Conservation (phyloP, 1,139 yeast genomes). For the Protomyces arabidopsidicola region DNA sequence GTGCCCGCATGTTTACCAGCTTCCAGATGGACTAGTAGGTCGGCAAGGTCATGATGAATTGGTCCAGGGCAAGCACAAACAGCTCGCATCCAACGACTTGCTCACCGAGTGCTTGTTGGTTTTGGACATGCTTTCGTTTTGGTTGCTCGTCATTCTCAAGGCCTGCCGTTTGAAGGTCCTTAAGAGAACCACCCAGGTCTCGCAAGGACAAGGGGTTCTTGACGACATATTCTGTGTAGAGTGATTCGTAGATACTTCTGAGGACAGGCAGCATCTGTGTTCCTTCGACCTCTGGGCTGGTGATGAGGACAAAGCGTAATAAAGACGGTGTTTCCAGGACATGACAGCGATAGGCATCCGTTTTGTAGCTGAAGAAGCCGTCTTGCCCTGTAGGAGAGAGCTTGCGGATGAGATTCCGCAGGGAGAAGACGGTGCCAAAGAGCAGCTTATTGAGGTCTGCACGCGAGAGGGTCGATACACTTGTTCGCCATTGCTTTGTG, state of each 20-base stretch:
- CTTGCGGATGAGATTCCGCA: slow-evolving; percentile 68
- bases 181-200: not conserved
- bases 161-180: not conserved
- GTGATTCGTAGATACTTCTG: slow-evolving; percentile 61
- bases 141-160: not conserved
- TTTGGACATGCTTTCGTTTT: not conserved
- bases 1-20: slow-evolving; percentile 25
- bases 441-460: slow-evolving; percentile 51
- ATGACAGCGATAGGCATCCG: slow-evolving; percentile 73
- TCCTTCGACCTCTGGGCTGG: slow-evolving; percentile 53
- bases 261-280: slow-evolving; percentile 43
- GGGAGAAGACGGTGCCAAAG: slow-evolving; percentile 80
- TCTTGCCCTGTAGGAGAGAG: slow-evolving; percentile 42
- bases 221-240: slow-evolving; percentile 65
- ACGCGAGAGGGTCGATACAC: slow-evolving; percentile 4
- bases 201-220: slow-evolving; percentile 45
- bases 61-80: slow-evolving; percentile 18
- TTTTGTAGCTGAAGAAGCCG: slow-evolving; percentile 56
- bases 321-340: slow-evolving; percentile 75
- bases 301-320: slow-evolving; percentile 65
- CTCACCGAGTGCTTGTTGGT: slow-evolving; percentile 1
- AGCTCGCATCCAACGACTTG: slow-evolving; percentile 20
- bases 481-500: slow-evolving; percentile 14
- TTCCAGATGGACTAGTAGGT: slow-evolving; percentile 10
- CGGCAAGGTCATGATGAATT: slow-evolving; percentile 9